Base-by-base conservation (phyloP, 1,284 basidiomycete species). In the Omphalotus olearius region DNA sequence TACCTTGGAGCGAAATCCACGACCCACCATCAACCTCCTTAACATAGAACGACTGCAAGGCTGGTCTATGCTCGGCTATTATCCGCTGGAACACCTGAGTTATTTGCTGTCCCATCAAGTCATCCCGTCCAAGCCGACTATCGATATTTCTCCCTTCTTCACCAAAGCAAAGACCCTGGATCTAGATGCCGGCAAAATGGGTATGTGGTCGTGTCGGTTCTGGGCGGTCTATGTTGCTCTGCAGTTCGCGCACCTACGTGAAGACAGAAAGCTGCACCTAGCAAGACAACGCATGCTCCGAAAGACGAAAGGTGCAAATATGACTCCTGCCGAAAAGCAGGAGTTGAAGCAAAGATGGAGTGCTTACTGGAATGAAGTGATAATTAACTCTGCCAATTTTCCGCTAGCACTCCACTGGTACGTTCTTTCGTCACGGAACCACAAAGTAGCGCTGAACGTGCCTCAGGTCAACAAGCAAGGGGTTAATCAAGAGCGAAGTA, bases 321-420 rank as follows among this genome's bases (percentile, higher is more conserved):
- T 74, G 20, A 67, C 64, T n/a, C 60, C 58, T 2, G 69, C 69
- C 18, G 83, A 88, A 55, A 79, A 78, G 57, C 69, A 74, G 25
- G 82, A 85, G 47, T 63, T 91, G 18, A 58, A 65, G 40, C 71
- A 79, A 55, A 70, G 80, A 56, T 87, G 87, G 79, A 76, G 80
- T 56, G 79, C 85, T 13, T 82, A 88, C 53, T 81, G 82, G 74
- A 85, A 81, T 54, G 88, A 93, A 58, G 63, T 89, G 20, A 69
- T 88, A 45, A 80, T 83, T 43, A 93, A 93, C 61, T 56, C 86
- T 4, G 83, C 82, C 28, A 88, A 92, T 64, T 68, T 93, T 37
- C 92, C 91, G 3, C 67, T 91, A 51, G 89, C 91, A 3, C 66
- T 92, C 46, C 92, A 94, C 64, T 93, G 90, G 91, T 90, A 57